These are phyloP conservation scores for Tricholoma saponaceum DNA, from an alignment of 768 basidiomycete genomes.

Conservation along the genomic window DNA sequence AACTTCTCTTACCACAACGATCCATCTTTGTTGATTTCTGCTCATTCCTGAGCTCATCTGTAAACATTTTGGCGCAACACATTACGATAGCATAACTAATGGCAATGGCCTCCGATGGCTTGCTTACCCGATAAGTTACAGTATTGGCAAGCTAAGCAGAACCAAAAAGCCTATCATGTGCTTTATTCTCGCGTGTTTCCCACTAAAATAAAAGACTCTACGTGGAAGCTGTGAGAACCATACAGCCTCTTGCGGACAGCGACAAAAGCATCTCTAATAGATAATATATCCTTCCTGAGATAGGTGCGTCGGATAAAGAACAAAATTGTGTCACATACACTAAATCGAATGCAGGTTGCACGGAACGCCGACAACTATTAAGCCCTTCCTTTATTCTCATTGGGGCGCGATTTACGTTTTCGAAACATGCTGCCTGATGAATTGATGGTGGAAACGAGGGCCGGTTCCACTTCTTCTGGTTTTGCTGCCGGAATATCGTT, in stretches of 20 bases:
- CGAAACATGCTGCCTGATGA: slow-evolving; percentile 22
- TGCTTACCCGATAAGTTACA: no score
- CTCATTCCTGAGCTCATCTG: no score
- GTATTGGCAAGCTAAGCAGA: no score
- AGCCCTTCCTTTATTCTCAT: slow-evolving; percentile 15
- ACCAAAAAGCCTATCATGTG: no score
- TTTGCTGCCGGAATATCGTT: neutral
- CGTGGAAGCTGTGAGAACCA: no score
- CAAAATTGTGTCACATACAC: neutral
- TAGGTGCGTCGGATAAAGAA: neutral
- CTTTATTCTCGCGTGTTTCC: no score
- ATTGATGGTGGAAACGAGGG: neutral
- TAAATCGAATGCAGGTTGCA: neutral
- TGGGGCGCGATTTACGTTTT: slow-evolving; percentile 26
- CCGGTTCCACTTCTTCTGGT: neutral
- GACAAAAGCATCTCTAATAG: neutral
- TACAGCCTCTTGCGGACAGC: neutral
- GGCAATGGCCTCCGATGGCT: no score
- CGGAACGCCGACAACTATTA: neutral
- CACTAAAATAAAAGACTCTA: no score
- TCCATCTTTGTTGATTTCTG: no score
- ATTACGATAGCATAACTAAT: no score
- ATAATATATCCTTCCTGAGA: neutral
- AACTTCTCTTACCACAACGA: no score
- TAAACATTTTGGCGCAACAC: no score